These are phyloP conservation scores for Hippophae gyantsensis DNA, from an alignment of 306 rosid genomes.

Conservation along the genomic window DNA sequence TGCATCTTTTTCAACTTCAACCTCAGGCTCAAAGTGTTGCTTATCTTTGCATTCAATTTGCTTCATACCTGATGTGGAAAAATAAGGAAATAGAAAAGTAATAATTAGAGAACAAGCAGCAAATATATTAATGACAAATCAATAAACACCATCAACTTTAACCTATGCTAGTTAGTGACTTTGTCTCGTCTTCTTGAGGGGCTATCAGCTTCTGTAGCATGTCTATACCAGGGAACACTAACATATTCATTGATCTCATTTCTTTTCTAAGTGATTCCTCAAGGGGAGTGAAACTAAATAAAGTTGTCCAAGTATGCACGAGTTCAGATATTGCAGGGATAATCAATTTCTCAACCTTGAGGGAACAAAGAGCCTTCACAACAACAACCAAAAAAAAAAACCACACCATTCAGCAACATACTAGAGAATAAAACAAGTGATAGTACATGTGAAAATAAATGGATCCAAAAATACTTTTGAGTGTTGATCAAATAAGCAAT, in stretches of 20 bases:
- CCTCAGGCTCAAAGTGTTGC: conserved; percentile 21
- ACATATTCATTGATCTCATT: conserved; percentile 70
- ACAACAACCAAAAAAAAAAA: conserved; percentile 4
- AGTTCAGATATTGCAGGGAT: conserved; percentile 94
- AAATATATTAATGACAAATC: not conserved
- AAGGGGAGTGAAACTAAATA: conserved; percentile 70
- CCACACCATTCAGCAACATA: conserved; percentile 17
- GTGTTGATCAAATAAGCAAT: conserved; percentile 14
- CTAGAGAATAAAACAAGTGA: conserved; percentile 13
- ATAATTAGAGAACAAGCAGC: conserved; percentile 12
- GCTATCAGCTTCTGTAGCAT: conserved; percentile 76
- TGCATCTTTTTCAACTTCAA: conserved; percentile 22
- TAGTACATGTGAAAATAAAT: not conserved
- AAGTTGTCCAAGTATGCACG: conserved; percentile 67
- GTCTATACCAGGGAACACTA: conserved; percentile 95
- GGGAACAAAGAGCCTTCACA: conserved; percentile 55
- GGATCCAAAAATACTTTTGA: conserved; percentile 9
- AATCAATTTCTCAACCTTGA: conserved; percentile 83
- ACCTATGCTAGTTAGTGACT: conserved; percentile 31
- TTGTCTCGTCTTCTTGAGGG: conserved; percentile 41
- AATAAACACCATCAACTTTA: conserved; percentile 6
- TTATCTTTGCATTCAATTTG: conserved; percentile 28
- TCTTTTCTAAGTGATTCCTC: conserved; percentile 68
- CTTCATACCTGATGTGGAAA: conserved; percentile 34
- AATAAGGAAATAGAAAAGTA: conserved; percentile 9